Evolutionary conservation across 148 eudicot genomes (phyloP).

Genomic region (Agrostemma githago): DNA sequence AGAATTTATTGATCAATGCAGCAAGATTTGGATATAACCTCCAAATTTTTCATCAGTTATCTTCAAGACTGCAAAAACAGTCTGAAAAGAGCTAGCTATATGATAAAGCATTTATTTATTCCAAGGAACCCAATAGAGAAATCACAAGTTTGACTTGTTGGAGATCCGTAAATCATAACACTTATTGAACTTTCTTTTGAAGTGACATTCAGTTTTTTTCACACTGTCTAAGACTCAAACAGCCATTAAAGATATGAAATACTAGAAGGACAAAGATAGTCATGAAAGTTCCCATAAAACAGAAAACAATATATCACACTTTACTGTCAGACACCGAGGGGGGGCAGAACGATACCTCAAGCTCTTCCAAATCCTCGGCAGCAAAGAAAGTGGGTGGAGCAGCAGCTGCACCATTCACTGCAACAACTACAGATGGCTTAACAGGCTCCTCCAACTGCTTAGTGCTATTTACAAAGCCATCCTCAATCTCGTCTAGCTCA

Average conservation of each 20-base stretch:
- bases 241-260: neutral
- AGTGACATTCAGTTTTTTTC: too few species aligned
- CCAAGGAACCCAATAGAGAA: neutral
- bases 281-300: neutral
- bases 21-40: too few species aligned
- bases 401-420: slow-evolving; percentile 15
- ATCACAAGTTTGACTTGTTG: neutral
- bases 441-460: slow-evolving; percentile 16
- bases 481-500: slow-evolving; percentile 31
- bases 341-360: slow-evolving; percentile 29
- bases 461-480: slow-evolving; percentile 12
- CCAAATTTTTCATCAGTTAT: neutral
- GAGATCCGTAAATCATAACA: neutral
- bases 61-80: neutral
- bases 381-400: slow-evolving; percentile 24
- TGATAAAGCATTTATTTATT: neutral
- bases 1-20: too few species aligned
- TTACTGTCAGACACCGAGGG: neutral
- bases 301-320: neutral
- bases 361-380: slow-evolving; percentile 35
- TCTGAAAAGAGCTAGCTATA: neutral
- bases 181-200: too few species aligned
- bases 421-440: slow-evolving; percentile 14
- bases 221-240: too few species aligned
- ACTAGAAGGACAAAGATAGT: too few species aligned